A percentile compares a stretch with the other conserved stretches of the same genome.
phyloP scores from a whole-genome alignment of 768 basidiomycete species.

The Trametes cubensis region DNA sequence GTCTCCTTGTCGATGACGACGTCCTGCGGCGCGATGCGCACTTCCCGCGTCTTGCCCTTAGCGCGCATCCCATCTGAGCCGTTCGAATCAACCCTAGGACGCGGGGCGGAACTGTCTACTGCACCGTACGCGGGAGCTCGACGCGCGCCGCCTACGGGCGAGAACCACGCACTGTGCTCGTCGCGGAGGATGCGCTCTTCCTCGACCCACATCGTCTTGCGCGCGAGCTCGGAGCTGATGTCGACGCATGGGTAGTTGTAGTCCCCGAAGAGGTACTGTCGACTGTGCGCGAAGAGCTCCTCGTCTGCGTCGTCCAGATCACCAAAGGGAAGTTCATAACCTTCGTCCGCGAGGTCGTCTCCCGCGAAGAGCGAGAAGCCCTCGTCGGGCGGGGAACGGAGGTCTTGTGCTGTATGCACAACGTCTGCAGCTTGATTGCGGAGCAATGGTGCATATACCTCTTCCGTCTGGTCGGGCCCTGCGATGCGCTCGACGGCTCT shows the following conservation, averaged over 20 bases:
- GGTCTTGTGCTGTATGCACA: slow-evolving; percentile 65
- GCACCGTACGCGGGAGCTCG: slow-evolving; percentile 52
- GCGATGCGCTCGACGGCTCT: slow-evolving; percentile 44
- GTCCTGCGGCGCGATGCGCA: slow-evolving; percentile 14
- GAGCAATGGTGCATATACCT: slow-evolving; percentile 77
- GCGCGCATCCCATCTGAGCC: slow-evolving; percentile 18
- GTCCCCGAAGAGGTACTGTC: slow-evolving; percentile 84
- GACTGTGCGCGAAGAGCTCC: slow-evolving; percentile 72
- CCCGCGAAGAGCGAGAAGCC: slow-evolving; percentile 21
- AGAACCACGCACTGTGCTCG: slow-evolving; percentile 73
- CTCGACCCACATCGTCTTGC: slow-evolving; percentile 72
- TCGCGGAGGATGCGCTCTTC: slow-evolving; percentile 83
- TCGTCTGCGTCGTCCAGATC: slow-evolving; percentile 75
- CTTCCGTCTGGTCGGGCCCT: slow-evolving; percentile 49
- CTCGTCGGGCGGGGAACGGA: slow-evolving; percentile 38
- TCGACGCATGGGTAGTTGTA: slow-evolving; percentile 91
- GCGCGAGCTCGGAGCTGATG: slow-evolving; percentile 76
- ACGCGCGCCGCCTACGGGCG: slow-evolving; percentile 55
- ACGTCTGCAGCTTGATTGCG: slow-evolving; percentile 61
- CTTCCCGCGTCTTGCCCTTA: slow-evolving; percentile 22
- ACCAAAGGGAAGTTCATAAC: slow-evolving; percentile 68
- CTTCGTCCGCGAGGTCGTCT: slow-evolving; percentile 40
- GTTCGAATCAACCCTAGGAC: slow-evolving; percentile 23
- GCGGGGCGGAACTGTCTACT: slow-evolving; percentile 32
- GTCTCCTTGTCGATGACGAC: slow-evolving; percentile 53